Evolutionary conservation across 2,329 filamentous ascomycete species (phyloP), one percentile per base, ranked within the genome.

Genomic region (Fusarium sp.): DNA sequence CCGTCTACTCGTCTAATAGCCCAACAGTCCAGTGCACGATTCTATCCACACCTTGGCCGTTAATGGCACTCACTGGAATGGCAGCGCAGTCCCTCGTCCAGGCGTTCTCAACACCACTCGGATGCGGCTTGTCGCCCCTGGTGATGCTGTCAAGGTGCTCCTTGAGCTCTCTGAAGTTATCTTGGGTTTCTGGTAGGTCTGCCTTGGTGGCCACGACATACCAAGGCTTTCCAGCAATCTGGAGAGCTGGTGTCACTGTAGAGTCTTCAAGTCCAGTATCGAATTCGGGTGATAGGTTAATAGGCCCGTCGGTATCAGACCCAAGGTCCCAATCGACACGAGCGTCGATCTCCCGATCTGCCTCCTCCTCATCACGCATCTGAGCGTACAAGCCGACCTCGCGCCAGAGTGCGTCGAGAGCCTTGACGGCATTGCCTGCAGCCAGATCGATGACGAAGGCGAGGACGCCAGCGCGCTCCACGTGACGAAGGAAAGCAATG

Each of bases 131-230:
- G 18, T 83, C 80, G 2, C 92, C 91, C 1, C 82, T 83, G 54
- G 88, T 88, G 27, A 98, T 86, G 5, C 82, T 83, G 6, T 87
- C 84, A 5, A 99, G 81, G 79, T 98, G 97, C 9, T 82, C 81
- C 71, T 90, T 90, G 72, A 99, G 82, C 54, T 83, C 81, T 37
- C 80, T 81, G 78, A 94, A 99, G 77, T 96, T 97, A 27, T 90
- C 87, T 78, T 94, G 88, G 2, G 96, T 97, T 4, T 87, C 88
- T 4, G 91, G 89, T 58, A 97, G 79, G 78, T 98, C 95, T 1
- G 94, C 95, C 81, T 98, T 98, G 18, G 95, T 98, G 1, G 94
- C 95, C 44, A 98, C 90, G 6, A 98, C 95, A 75, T 97, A 96
- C 96, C 96, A 99, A 1, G 96, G 95, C 82, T 99, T 99, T 36